Base-by-base conservation (phyloP, 1,284 basidiomycete genomes). In the Golubevia sp. region DNA sequence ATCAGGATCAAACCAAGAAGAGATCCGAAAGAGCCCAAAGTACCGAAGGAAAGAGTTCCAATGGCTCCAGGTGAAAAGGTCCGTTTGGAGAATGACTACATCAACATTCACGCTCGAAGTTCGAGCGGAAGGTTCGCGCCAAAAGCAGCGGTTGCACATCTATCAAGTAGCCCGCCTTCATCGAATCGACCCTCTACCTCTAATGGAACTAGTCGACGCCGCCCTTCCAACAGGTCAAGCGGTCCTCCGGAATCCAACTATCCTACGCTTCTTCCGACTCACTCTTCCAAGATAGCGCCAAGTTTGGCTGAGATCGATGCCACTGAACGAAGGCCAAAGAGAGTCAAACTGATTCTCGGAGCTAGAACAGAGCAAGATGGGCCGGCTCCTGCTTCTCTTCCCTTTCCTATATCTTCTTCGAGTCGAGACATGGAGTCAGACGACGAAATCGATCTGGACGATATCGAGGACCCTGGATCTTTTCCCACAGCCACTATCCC, bases 71-170 rank as follows among this genome's bases (percentile, higher is more conserved):
- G 30, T 5, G 30, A 34, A 11, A 34, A 34, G 30, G 11, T 34
- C 30, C 4, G 30, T 3, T 5, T 34, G 5, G 30, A 34, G 11
- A 34, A 3, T 34, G 30, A 3, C 11, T 34, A 34, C 11, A 3
- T 5, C 27, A 65, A 64, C 62, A 65, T 65, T 50, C 63, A 65
- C 27, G 63, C 63, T 2, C 61, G 63, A 4, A 65, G 60, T 20
- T 65, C 63, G 8, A 60, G 63, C 5, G 63, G 63, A 24, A 38
- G 55, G 18, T 65, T 65, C 52, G 63, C 63, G 3, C 63, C 63
- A 8, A 64, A 64, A 30, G 58, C 55, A 38, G 49, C 24, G 8
- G 51, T 26, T 11, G 56, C 55, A 6, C 52, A 25, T n/a, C 59
- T 60, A n/a, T 44, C 49, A 11, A 34, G 38, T 38, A 25, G 34